phyloP scores from a whole-genome alignment of 2,329 filamentous ascomycete genomes.

The Colletotrichum euphorbiae region DNA sequence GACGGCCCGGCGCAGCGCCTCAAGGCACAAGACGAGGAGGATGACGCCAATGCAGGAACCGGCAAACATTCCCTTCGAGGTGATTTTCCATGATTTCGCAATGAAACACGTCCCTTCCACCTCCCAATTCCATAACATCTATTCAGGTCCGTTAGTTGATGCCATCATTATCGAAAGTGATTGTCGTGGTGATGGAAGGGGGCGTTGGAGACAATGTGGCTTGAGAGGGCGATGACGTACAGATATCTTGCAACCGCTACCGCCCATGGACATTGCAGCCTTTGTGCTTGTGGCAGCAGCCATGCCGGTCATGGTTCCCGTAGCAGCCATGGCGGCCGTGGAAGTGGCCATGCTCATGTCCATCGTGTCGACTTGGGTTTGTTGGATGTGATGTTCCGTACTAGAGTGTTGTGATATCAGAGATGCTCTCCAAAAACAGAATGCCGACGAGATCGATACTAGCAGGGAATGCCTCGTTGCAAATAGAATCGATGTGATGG shows the following conservation, averaged over 20 bases:
- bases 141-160: constrained; percentile 20
- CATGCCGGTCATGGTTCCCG: constrained; percentile 29
- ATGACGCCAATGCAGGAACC: constrained; percentile 84
- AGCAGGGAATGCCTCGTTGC: constrained; percentile 4
- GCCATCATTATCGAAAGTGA: too few relatives aligned
- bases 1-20: constrained; percentile 75
- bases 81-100: not conserved
- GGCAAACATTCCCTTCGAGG: constrained; percentile 75
- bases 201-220: not conserved
- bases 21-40: constrained; percentile 78
- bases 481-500: not conserved
- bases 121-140: constrained; percentile 88
- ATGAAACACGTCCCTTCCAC: constrained; percentile 81
- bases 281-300: constrained; percentile 26
- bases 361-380: not conserved
- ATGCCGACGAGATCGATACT: not conserved
- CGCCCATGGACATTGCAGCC: constrained; percentile 43
- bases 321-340: constrained; percentile 33
- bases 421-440: not conserved
- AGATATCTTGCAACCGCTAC: constrained; percentile 55
- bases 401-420: constrained; percentile 1
- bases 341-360: constrained; percentile 32
- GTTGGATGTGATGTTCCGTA: not conserved
- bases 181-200: too few relatives aligned
- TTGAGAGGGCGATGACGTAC: constrained; percentile 47